phyloP scores from a whole-genome alignment of 768 basidiomycete genomes.

The Tylopilus sp. region DNA sequence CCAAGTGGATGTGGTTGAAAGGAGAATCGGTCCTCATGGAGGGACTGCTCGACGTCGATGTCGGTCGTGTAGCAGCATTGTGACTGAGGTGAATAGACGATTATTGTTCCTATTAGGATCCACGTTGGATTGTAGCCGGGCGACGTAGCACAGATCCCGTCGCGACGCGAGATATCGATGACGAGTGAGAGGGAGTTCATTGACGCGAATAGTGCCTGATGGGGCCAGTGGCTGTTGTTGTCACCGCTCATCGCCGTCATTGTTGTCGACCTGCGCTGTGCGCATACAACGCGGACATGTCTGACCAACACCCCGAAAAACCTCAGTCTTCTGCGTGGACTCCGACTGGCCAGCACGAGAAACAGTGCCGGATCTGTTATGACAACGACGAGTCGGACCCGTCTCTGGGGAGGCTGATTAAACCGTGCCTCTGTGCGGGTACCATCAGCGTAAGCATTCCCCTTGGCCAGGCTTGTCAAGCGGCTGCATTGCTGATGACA shows the following conservation, averaged over 20 bases:
- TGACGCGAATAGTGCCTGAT: constrained; percentile 2
- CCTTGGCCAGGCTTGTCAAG: neutral
- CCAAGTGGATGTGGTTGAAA: neutral
- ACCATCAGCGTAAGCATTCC: constrained; percentile 57
- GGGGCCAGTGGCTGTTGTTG: neutral
- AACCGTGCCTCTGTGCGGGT: constrained; percentile 67
- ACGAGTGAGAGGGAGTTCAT: neutral
- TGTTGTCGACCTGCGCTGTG: neutral
- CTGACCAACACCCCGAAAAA: constrained; percentile 15
- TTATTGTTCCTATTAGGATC: constrained; percentile 11
- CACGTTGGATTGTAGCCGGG: neutral
- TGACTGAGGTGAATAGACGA: neutral
- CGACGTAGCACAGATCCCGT: neutral
- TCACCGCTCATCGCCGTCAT: too few species aligned
- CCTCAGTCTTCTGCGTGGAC: neutral
- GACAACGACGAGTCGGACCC: constrained; percentile 62
- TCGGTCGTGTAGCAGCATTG: neutral
- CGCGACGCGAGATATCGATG: neutral
- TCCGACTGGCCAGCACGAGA: constrained; percentile 39
- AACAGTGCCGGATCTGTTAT: constrained; percentile 83
- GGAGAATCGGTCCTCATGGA: neutral
- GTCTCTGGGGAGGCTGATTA: constrained; percentile 69
- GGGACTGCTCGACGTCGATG: neutral
- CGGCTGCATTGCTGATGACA: constrained; percentile 18
- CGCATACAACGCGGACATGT: constrained; percentile 9